Evolutionary conservation across 345 rosid genomes (phyloP).

Genomic region (Eucalyptus tenuipes): DNA sequence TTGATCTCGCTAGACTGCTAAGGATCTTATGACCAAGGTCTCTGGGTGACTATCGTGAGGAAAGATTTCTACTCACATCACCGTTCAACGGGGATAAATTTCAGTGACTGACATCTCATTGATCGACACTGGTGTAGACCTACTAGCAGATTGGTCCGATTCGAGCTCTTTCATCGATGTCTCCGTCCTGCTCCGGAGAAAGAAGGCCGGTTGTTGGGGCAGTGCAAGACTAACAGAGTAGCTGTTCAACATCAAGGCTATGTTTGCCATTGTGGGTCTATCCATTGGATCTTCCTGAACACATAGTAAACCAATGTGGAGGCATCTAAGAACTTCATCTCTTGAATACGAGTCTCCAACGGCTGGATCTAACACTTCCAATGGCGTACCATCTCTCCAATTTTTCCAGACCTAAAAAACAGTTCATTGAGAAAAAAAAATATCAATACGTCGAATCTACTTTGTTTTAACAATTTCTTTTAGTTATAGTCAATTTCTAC

Average conservation of each 20-base stretch:
- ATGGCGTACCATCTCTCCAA: constrained; percentile 3
- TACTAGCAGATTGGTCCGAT: neutral
- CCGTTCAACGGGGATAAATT: neutral
- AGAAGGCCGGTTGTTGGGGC: neutral
- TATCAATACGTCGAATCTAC: neutral
- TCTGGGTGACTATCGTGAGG: neutral
- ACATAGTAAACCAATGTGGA: constrained; percentile 9
- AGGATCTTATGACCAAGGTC: neutral
- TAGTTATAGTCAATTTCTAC: neutral
- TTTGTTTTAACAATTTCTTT: neutral
- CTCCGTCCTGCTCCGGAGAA: neutral
- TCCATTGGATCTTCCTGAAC: constrained; percentile 11
- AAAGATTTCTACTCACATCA: neutral
- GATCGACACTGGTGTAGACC: neutral
- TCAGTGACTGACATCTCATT: neutral
- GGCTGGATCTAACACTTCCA: constrained; percentile 3
- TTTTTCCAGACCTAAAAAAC: constrained; percentile 6
- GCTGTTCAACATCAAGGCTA: neutral
- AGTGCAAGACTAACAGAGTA: neutral
- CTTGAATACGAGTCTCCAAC: neutral
- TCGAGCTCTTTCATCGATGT: fast-evolving
- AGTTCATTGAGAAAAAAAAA: neutral
- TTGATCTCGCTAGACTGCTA: fast-evolving
- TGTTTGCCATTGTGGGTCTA: neutral
- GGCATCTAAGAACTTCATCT: constrained; percentile 12